Conservation (phyloP, 2,329 filamentous ascomycete species). For the Paraphoma chrysanthemicola region DNA sequence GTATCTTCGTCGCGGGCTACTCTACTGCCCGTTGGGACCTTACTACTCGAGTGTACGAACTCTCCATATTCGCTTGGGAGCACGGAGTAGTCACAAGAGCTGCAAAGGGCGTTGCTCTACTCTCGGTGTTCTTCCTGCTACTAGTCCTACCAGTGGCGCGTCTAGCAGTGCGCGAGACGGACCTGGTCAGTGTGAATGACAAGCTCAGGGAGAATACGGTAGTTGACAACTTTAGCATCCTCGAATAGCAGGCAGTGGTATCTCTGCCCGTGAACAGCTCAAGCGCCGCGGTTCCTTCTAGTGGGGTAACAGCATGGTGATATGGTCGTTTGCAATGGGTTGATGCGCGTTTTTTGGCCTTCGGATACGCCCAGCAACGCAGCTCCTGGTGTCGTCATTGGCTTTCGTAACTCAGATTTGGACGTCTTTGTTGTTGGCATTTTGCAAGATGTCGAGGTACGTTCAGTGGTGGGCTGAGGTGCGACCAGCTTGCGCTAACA, state of each 20-base stretch:
- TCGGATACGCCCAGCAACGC: conserved; percentile 79
- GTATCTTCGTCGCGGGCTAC: conserved; percentile 99
- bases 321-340: conserved; percentile 75
- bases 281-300: conserved; percentile 94
- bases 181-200: conserved; percentile 67
- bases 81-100: conserved; percentile 93
- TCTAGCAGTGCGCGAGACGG: conserved; percentile 80
- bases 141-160: conserved; percentile 84
- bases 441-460: conserved; percentile 86
- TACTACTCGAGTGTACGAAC: conserved; percentile 94
- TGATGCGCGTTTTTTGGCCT: conserved; percentile 99
- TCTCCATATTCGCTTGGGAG: conserved; percentile 97
- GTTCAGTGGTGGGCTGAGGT: conserved; percentile 27
- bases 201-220: not conserved
- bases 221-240: conserved; percentile 69
- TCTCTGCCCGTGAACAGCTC: conserved; percentile 95
- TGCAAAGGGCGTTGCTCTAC: conserved; percentile 80
- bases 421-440: conserved; percentile 92
- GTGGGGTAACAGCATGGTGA: conserved; percentile 61
- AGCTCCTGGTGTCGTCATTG: conserved; percentile 84
- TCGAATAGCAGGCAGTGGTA: conserved; percentile 75
- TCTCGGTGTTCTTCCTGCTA: conserved; percentile 84
- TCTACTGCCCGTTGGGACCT: conserved; percentile 99
- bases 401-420: conserved; percentile 91
- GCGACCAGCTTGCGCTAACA: conserved; percentile 4